Evolutionary conservation across 345 rosid genomes (phyloP), one percentile per base, ranked within the genome.

Genomic region (Acer saccharum): DNA sequence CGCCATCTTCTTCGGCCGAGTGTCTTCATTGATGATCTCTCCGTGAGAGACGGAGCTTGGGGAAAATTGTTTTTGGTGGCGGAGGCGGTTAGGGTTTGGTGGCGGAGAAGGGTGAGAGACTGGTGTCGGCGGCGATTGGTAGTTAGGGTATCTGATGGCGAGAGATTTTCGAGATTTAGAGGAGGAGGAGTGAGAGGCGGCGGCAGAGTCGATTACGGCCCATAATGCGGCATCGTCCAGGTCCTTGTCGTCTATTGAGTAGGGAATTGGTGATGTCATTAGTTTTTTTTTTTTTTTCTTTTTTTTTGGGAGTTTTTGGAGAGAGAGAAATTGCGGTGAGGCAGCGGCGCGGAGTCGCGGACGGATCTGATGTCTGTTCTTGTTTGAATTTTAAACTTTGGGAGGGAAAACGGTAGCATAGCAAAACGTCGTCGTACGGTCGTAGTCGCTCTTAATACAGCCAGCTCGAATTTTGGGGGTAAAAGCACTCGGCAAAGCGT

Each of bases 151-250:
- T 79, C 76, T 88, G 83, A 89, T 72, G 39, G 91, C 82, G 67
- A 90, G 87, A 29, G 90, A 87, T 69, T 88, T 92, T 68, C 90
- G 87, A 68, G 89, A 69, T 69, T 84, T 89, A 78, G 88, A 85
- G 87, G 86, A 84, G 76, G 89, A 84, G 73, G 84, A 85, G 76
- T 84, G 84, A 65, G 94, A 87, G 23, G 97, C 93, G 67, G 92
- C 96, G 55, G 98, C 95, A 50, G 97, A 90, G 87, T 94, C 99
- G 66, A 96, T 91, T 5, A 94, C 89, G 17, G 97, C 98, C 99
- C 99, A 94, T 50, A 96, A 75, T 60, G 95, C 89, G 62, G 97
- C 98, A 79, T 96, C 99, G 80, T 96, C 99, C 29, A 96, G 90
- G 60, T 95, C 95, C 65, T 89, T 94, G 82, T 93, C 99, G 80